These are phyloP conservation scores for Wickerhamiella lipophila DNA, from an alignment of 805 yeast genomes.

Conservation along the genomic window DNA sequence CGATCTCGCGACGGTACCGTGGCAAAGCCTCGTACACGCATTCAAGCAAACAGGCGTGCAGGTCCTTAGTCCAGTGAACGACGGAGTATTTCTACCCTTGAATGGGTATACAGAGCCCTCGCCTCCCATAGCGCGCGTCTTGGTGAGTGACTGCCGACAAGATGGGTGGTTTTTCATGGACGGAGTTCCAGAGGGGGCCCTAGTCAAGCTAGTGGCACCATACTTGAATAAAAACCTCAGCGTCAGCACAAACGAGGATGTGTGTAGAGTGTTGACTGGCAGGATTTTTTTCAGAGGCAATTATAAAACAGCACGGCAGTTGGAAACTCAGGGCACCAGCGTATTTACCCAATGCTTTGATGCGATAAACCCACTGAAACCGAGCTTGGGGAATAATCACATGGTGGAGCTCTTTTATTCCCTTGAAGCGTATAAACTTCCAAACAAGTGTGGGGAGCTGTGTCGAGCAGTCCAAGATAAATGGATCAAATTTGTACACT, in stretches of 20 bases:
- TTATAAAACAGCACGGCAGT: slow-evolving; percentile 12
- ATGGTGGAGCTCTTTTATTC: slow-evolving; percentile 28
- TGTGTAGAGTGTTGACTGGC: slow-evolving; percentile 19
- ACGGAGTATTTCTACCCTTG: slow-evolving; percentile 21
- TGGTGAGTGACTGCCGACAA: slow-evolving; percentile 25
- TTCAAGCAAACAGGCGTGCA: slow-evolving; percentile 19
- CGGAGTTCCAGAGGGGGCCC: slow-evolving; percentile 9
- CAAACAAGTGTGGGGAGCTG: slow-evolving; percentile 14
- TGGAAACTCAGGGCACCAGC: slow-evolving; percentile 11
- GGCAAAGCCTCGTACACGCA: slow-evolving; percentile 22
- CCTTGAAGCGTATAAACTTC: slow-evolving; percentile 22
- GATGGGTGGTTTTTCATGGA: slow-evolving; percentile 22
- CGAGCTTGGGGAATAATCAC: slow-evolving; percentile 25
- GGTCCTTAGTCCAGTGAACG: slow-evolving; percentile 23
- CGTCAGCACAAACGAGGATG: slow-evolving; percentile 10
- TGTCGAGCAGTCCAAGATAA: slow-evolving; percentile 20
- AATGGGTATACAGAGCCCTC: slow-evolving; percentile 15
- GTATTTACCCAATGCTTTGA: slow-evolving; percentile 26
- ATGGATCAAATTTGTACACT: slow-evolving; percentile 23
- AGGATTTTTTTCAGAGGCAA: slow-evolving; percentile 16
- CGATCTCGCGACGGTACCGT: slow-evolving; percentile 18
- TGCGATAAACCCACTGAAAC: slow-evolving; percentile 24
- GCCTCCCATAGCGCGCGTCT: slow-evolving; percentile 16
- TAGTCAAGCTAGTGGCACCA: background rate
- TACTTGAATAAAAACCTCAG: slow-evolving; percentile 7